A percentile compares a stretch with the other conserved stretches of the same genome.
Evolutionary conservation across 805 yeast species (phyloP).

Genomic region (Candida vaughaniae): DNA sequence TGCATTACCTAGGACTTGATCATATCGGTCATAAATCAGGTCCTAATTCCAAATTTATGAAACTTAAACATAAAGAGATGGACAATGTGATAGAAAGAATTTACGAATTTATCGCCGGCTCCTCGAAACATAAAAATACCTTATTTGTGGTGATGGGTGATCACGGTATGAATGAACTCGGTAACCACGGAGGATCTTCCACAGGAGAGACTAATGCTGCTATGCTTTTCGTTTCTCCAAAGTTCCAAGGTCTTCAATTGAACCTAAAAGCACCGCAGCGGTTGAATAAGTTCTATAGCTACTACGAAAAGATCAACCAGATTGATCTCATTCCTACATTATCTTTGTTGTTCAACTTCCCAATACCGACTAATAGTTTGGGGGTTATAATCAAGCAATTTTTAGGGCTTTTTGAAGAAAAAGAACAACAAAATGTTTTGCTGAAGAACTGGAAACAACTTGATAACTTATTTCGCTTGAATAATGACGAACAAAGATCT

Average conservation of each 20-base stretch:
- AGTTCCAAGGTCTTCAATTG: slow-evolving; percentile 35
- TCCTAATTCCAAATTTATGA: slow-evolving; percentile 77
- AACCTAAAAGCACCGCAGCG: slow-evolving; percentile 38
- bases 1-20: slow-evolving; percentile 92
- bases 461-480: slow-evolving; percentile 34
- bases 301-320: slow-evolving; percentile 56
- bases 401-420: slow-evolving; percentile 47
- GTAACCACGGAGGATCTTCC: slow-evolving; percentile 97
- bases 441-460: slow-evolving; percentile 61
- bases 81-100: slow-evolving; percentile 60
- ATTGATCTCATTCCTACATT: slow-evolving; percentile 74
- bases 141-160: slow-evolving; percentile 82
- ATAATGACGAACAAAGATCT: slow-evolving; percentile 25
- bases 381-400: slow-evolving; percentile 69
- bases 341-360: slow-evolving; percentile 57
- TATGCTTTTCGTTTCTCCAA: slow-evolving; percentile 64
- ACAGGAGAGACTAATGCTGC: slow-evolving; percentile 90
- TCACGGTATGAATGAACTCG: slow-evolving; percentile 95
- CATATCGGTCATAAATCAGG: slow-evolving; percentile 99
- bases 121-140: slow-evolving; percentile 37
- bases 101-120: slow-evolving; percentile 30
- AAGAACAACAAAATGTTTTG: slow-evolving; percentile 36
- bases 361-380: slow-evolving; percentile 69
- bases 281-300: slow-evolving; percentile 47
- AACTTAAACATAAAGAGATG: slow-evolving; percentile 81